Conservation (phyloP, 2,329 filamentous ascomycete genomes). For the Penicillium brevicompactum region DNA sequence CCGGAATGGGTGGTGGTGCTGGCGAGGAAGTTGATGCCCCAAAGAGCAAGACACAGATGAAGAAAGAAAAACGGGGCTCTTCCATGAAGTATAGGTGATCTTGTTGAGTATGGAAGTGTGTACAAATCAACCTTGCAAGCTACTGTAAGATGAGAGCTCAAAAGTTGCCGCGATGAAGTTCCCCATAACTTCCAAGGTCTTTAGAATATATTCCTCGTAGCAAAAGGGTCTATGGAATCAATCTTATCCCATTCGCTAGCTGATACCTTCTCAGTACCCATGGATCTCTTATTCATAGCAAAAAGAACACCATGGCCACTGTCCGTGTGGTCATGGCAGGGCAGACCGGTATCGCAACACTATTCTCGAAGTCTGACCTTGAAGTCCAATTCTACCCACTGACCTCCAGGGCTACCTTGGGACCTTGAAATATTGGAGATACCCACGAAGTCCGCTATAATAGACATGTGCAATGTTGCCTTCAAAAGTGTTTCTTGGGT, state of each 20-base stretch:
- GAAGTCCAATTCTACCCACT: too few species aligned
- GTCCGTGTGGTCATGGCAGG: too few species aligned
- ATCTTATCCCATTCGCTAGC: neutral
- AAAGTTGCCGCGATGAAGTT: neutral
- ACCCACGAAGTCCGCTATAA: too few species aligned
- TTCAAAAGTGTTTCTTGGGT: too few species aligned
- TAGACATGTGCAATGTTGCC: too few species aligned
- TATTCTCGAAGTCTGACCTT: too few species aligned
- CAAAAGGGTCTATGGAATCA: neutral
- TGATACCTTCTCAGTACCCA: too few species aligned
- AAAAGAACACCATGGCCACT: too few species aligned
- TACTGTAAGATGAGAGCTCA: neutral
- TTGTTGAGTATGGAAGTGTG: conserved; percentile 3
- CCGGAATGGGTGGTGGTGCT: conserved; percentile 42
- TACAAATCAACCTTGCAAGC: conserved; percentile 2
- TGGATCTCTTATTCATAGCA: too few species aligned
- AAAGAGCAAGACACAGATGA: conserved; percentile 56
- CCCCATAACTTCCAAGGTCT: neutral
- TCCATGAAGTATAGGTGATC: conserved; percentile 45
- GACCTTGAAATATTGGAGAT: too few species aligned
- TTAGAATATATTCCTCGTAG: neutral
- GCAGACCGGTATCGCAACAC: too few species aligned
- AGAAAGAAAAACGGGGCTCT: conserved; percentile 55
- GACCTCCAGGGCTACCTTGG: too few species aligned
- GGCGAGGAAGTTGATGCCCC: conserved; percentile 26